Base-by-base conservation (phyloP, 1,284 basidiomycete genomes). In the Golubevia sp. region DNA sequence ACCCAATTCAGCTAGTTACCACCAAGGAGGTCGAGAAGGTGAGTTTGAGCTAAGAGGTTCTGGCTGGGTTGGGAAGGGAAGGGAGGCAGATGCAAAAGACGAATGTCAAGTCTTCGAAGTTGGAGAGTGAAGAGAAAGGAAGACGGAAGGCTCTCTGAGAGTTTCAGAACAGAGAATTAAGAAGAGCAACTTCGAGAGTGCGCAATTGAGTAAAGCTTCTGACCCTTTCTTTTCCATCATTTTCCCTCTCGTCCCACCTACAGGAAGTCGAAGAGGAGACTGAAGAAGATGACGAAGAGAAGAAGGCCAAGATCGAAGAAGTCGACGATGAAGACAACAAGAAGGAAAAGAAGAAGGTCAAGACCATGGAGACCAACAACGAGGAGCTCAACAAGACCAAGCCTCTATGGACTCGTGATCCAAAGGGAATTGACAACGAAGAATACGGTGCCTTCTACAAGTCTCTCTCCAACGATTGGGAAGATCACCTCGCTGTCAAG, bases 331-430 rank as follows among this genome's bases (percentile, higher is more conserved):
- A 89, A 63, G 90, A 91, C 63, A 90, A 92, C 85, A 89, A 90
- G 77, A 94, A 93, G 86, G 88, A 91, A 71, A 95, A 98, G 90
- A 97, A 98, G 90, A 99, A 91, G 88, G 87, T 98, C 88, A 96
- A 94, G 89, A 5, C 30, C 4, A 59, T 69, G 38, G 64, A 76
- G 89, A 92, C 84, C 92, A 96, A 86, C 64, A 77, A 81, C 68
- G 94, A 99, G 88, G 97, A 98, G 88, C 92, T 99, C 84, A 99
- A 99, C 92, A 98, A 98, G 91, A 98, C 95, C 77, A 99, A 99
- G 88, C 97, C 96, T 67, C 91, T 99, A 86, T 99, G 96, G 96
- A 99, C 96, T 66, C 86, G 96, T 84, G 97, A 98, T 87, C 96
- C 97, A 74, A 88, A 88, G 75, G 73, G 95, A 97, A 97, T 99